phyloP scores from a whole-genome alignment of 805 yeast species.

The Starmerella powellii region DNA sequence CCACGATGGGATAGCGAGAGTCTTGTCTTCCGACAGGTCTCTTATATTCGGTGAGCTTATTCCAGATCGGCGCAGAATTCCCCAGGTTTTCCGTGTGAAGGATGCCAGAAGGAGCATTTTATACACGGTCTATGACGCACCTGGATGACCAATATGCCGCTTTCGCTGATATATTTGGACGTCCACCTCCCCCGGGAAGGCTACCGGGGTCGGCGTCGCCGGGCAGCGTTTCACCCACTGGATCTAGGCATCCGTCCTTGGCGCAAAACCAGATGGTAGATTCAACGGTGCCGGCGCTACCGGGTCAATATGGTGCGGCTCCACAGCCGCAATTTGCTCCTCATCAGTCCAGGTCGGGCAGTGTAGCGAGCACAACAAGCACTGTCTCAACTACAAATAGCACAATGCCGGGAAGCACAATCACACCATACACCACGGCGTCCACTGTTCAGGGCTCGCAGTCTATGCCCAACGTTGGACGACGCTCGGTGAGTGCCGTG shows the following conservation, averaged over 20 bases:
- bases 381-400: background rate
- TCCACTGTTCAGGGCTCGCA: background rate
- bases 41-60: too few species aligned
- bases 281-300: too few species aligned
- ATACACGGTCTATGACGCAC: constrained; percentile 2
- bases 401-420: background rate
- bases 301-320: background rate
- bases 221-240: background rate
- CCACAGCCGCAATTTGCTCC: background rate
- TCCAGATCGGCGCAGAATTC: too few species aligned
- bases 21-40: too few species aligned
- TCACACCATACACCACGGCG: background rate
- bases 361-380: constrained; percentile 10
- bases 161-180: constrained; percentile 29
- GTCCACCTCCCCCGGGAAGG: constrained; percentile 30
- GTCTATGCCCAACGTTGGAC: constrained; percentile 11
- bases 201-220: constrained; percentile 8
- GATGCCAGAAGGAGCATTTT: constrained; percentile 13
- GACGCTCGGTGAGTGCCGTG: constrained; percentile 3
- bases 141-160: constrained; percentile 23
- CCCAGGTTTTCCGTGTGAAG: background rate
- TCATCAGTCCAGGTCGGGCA: constrained; percentile 5
- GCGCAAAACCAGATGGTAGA: too few species aligned
- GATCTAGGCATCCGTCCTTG: background rate
- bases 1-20: background rate